phyloP scores from a whole-genome alignment of 169 alveolate genomes.

The Cytauxzoon felis region DNA sequence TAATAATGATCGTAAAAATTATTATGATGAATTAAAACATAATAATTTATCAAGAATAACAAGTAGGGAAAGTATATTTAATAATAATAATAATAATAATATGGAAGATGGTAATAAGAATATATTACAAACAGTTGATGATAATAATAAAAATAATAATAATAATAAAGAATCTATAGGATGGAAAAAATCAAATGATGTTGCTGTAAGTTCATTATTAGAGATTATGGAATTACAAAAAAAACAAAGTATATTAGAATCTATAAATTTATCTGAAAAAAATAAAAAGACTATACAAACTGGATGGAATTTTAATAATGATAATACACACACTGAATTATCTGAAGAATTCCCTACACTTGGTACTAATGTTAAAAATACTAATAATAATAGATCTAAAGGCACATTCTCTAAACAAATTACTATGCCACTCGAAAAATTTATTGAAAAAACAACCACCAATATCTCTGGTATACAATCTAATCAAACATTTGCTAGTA shows the following conservation, averaged over 20 bases:
- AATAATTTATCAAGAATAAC: not conserved
- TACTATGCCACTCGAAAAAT: conserved; percentile 55
- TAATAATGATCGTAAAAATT: too few relatives aligned
- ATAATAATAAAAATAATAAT: not conserved
- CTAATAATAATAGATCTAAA: conserved; percentile 6
- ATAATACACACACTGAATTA: conserved; percentile 16
- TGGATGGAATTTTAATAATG: conserved; percentile 46
- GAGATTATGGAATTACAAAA: conserved; percentile 61
- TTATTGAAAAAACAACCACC: conserved; percentile 39
- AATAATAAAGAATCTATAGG: conserved; percentile 1
- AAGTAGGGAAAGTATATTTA: not conserved
- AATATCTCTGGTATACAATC: conserved; percentile 5
- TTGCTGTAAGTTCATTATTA: conserved; percentile 47
- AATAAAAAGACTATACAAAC: conserved; percentile 16
- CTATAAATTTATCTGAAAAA: not conserved
- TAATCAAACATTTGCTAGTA: conserved; percentile 50
- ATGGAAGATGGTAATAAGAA: not conserved
- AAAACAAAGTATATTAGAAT: conserved; percentile 26
- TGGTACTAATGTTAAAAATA: conserved; percentile 23
- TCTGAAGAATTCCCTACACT: conserved; percentile 61
- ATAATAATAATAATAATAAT: not conserved
- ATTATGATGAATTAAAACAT: not conserved
- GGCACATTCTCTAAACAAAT: conserved; percentile 2
- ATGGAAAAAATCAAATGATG: conserved; percentile 53
- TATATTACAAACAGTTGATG: not conserved